Percentiles rank a stretch among this genome's conserved stretches.
phyloP scores from a whole-genome alignment of 1,284 basidiomycete genomes.

The Porogramme epimiltina region DNA sequence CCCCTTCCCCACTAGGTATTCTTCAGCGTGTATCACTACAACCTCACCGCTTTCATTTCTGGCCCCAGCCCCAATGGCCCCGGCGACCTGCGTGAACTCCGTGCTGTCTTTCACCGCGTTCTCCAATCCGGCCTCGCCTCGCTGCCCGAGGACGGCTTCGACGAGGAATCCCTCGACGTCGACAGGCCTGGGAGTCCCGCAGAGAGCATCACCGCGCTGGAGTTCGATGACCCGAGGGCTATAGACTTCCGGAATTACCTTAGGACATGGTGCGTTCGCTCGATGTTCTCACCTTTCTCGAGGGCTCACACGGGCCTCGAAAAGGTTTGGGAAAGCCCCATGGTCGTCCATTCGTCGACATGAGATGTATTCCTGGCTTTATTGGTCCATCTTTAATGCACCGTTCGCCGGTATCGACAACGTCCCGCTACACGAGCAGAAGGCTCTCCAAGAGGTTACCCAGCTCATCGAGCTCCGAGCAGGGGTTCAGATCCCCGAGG shows the following conservation, averaged over 20 bases:
- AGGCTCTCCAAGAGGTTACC: conserved; percentile 60
- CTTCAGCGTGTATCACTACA: conserved; percentile 75
- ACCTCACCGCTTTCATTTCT: conserved; percentile 57
- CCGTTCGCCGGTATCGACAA: conserved; percentile 53
- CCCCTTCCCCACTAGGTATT: conserved; percentile 53
- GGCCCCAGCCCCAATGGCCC: conserved; percentile 48
- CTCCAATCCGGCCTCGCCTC: conserved; percentile 66
- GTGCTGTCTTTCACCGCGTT: conserved; percentile 57
- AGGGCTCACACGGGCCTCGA: conserved; percentile 9
- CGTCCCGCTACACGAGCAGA: conserved; percentile 46
- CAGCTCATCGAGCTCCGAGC: conserved; percentile 73
- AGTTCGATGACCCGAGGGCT: conserved; percentile 68
- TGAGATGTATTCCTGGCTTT: conserved; percentile 78
- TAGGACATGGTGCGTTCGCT: conserved; percentile 52
- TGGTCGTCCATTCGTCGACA: conserved; percentile 73
- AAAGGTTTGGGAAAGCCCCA: conserved; percentile 71
- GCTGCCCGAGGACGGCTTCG: conserved; percentile 51
- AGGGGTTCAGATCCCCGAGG: conserved; percentile 66
- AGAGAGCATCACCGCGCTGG: conserved; percentile 58
- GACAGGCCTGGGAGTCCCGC: conserved; percentile 62
- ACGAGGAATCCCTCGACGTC: conserved; percentile 55
- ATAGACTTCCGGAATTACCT: conserved; percentile 75
- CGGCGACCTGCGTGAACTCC: conserved; percentile 55
- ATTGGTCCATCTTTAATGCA: conserved; percentile 82
- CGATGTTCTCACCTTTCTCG: background rate